These are phyloP conservation scores for Schwanniomyces yamadae DNA, from an alignment of 805 yeast genomes.

Conservation along the genomic window DNA sequence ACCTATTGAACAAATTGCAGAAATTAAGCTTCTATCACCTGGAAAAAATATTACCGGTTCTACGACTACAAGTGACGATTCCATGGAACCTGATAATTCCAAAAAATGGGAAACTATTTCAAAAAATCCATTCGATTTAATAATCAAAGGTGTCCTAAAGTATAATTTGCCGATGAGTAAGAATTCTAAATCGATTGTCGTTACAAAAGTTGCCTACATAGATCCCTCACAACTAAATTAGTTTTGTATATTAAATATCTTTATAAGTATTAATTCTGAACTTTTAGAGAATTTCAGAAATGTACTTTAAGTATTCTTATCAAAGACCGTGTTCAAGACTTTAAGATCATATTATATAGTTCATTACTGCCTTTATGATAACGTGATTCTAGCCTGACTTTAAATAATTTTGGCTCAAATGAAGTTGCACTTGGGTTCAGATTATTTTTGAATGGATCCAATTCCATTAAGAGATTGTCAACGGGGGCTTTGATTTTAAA, in stretches of 20 bases:
- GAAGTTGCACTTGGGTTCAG: constrained; percentile 3
- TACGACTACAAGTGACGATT: background rate
- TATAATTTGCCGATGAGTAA: constrained; percentile 67
- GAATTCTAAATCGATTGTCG: constrained; percentile 55
- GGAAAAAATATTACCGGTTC: constrained; percentile 48
- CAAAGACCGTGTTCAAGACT: constrained; percentile 4
- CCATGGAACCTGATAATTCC: constrained; percentile 36
- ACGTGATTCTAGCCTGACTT: constrained; percentile 17
- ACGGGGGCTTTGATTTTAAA: constrained; percentile 50
- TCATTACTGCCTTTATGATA: constrained; percentile 17
- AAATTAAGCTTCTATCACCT: constrained; percentile 70
- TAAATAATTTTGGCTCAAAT: constrained; percentile 8
- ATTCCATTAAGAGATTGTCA: constrained; percentile 31
- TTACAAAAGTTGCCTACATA: constrained; percentile 56
- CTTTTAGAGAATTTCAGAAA: background rate
- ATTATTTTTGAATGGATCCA: constrained; percentile 45
- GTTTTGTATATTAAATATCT: too few species aligned
- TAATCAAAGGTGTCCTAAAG: constrained; percentile 76
- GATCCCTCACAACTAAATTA: constrained; percentile 41
- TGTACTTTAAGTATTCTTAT: too few species aligned
- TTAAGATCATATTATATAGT: constrained; percentile 14
- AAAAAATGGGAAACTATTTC: constrained; percentile 73
- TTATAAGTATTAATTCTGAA: constrained; percentile 1
- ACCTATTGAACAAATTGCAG: constrained; percentile 58
- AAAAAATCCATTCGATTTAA: constrained; percentile 80